Percentiles rank a stretch among this genome's conserved stretches.
These are phyloP conservation scores for Coniferiporia sulphurascens DNA, from an alignment of 1,284 basidiomycete species.

Conservation along the genomic window DNA sequence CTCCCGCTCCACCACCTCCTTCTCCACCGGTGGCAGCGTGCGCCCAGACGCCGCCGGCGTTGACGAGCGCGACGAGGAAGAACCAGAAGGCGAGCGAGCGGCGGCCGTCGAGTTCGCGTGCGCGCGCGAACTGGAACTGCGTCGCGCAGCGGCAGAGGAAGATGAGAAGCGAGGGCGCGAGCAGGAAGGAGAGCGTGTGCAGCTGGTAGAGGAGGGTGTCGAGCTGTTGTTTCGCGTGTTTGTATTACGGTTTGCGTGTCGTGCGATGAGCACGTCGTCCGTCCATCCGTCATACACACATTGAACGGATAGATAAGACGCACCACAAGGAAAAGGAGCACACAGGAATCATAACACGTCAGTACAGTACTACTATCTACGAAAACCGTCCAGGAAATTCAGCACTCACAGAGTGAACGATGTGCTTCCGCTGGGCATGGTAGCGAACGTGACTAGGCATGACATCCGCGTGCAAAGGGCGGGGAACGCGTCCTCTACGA, in stretches of 20 bases:
- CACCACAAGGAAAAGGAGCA: background rate
- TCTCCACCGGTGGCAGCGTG: conserved; percentile 37
- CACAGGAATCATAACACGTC: too few relatives aligned
- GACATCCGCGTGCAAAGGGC: conserved; percentile 35
- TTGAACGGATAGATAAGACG: too few relatives aligned
- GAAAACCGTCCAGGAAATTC: background rate
- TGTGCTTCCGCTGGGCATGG: conserved; percentile 71
- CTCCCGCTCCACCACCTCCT: conserved; percentile 1
- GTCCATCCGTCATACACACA: too few relatives aligned
- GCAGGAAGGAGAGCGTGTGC: conserved; percentile 67
- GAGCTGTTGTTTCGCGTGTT: conserved; percentile 33
- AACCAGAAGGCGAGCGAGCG: conserved; percentile 62
- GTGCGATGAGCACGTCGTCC: too few relatives aligned
- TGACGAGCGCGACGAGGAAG: conserved; percentile 51
- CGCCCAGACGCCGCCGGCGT: conserved; percentile 52
- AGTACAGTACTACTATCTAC: too few relatives aligned
- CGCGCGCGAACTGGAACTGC: conserved; percentile 61
- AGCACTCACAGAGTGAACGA: conserved; percentile 61
- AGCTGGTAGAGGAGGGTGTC: conserved; percentile 67
- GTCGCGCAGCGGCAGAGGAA: conserved; percentile 50
- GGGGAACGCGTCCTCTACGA: background rate
- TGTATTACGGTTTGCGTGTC: background rate
- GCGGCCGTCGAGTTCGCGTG: conserved; percentile 56
- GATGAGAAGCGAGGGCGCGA: conserved; percentile 59
- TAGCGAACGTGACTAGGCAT: conserved; percentile 55